Conservation (phyloP, 371 early-diverging fungal species). For the Circinella minor region DNA sequence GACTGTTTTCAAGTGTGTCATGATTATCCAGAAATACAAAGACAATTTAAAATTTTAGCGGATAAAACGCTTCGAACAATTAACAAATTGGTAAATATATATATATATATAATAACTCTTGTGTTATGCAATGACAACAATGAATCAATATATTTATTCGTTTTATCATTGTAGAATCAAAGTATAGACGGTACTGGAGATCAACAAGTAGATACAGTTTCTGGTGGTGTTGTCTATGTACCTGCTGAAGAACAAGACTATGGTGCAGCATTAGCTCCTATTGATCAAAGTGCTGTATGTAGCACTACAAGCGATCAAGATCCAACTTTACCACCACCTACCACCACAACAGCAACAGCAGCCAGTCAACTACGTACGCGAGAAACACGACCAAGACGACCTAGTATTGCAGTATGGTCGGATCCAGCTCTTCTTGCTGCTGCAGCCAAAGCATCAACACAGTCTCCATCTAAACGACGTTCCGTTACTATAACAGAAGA, state of each 20-base stretch:
- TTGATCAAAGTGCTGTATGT: conserved; percentile 38
- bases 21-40: conserved; percentile 43
- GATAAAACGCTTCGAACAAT: conserved; percentile 15
- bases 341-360: conserved; percentile 10
- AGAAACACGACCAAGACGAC: conserved; percentile 61
- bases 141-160: too few species aligned
- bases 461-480: neutral
- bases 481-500: conserved; percentile 2
- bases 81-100: neutral
- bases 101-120: neutral
- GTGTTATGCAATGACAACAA: too few species aligned
- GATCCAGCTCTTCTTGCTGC: conserved; percentile 69
- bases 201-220: conserved; percentile 3
- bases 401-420: conserved; percentile 85
- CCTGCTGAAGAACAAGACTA: conserved; percentile 19
- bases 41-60: conserved; percentile 36
- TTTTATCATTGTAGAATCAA: neutral
- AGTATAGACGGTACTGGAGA: neutral
- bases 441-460: conserved; percentile 10
- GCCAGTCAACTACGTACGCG: conserved; percentile 35
- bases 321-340: conserved; percentile 37
- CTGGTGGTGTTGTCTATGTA: conserved; percentile 7
- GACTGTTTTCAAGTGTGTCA: conserved; percentile 52
- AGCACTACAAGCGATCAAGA: conserved; percentile 53
- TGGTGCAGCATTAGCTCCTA: conserved; percentile 15